Conservation (phyloP, 1,284 basidiomycete genomes). For the Pseudozyma hubeiensis region DNA sequence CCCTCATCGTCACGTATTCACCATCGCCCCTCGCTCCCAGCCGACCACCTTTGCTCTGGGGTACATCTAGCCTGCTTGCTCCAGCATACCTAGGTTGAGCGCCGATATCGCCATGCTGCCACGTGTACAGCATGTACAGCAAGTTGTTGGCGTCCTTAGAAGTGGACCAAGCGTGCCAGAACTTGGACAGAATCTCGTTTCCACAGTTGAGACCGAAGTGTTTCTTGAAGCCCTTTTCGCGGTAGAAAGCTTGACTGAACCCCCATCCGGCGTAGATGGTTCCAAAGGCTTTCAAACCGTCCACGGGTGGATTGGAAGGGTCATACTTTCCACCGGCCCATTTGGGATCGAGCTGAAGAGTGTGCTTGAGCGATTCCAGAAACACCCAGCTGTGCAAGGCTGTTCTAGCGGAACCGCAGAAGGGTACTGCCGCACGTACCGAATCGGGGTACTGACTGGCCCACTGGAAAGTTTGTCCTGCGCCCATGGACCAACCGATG, state of each 20-base stretch:
- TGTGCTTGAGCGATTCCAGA: conserved; percentile 39
- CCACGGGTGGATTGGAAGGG: conserved; percentile 25
- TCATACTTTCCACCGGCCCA: conserved; percentile 34
- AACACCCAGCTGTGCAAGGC: conserved; percentile 55
- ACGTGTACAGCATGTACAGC: conserved; percentile 46
- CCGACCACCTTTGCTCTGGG: conserved; percentile 15
- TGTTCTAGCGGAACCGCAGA: conserved; percentile 54
- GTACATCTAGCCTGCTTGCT: conserved; percentile 22
- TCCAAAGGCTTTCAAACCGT: conserved; percentile 49
- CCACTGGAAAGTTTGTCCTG: conserved; percentile 55
- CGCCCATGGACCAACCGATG: conserved; percentile 52
- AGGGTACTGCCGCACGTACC: conserved; percentile 42
- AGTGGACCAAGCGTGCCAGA: conserved; percentile 41
- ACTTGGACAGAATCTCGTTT: conserved; percentile 21
- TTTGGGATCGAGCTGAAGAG: conserved; percentile 29
- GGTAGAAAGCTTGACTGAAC: conserved; percentile 54
- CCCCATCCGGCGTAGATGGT: conserved; percentile 59
- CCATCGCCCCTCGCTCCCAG: conserved; percentile 26
- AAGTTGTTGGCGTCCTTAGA: conserved; percentile 53
- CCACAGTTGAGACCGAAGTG: conserved; percentile 35
- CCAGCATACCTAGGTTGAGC: conserved; percentile 45
- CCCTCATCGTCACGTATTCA: conserved; percentile 15
- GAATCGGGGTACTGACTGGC: conserved; percentile 47
- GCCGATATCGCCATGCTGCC: conserved; percentile 48
- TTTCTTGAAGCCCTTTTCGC: conserved; percentile 37